A percentile compares a stretch with the other conserved stretches of the same genome.
These are phyloP conservation scores for Biancaea sappan DNA, from an alignment of 306 rosid species.

Conservation along the genomic window DNA sequence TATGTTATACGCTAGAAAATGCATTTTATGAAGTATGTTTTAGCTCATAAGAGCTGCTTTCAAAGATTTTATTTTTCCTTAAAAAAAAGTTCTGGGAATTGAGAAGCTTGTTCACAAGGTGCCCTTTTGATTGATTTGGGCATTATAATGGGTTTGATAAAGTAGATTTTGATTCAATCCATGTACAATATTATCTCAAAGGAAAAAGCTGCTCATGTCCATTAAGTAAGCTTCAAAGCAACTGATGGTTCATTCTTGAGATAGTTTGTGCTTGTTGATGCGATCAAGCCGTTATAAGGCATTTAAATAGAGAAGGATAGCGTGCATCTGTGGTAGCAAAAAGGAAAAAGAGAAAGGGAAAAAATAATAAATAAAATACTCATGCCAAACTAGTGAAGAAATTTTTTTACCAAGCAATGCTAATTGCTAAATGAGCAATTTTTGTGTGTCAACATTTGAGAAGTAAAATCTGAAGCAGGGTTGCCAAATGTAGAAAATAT, in stretches of 20 bases:
- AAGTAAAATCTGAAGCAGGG: background rate
- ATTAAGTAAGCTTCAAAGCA: background rate
- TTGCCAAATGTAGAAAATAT: background rate
- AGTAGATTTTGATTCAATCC: background rate
- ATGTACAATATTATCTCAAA: background rate
- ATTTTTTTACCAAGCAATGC: background rate
- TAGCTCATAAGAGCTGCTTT: too few relatives aligned
- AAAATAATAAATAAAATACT: background rate
- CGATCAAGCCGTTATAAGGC: background rate
- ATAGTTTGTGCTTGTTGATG: background rate
- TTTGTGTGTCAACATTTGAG: background rate
- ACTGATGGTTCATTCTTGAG: background rate
- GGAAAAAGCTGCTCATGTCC: background rate
- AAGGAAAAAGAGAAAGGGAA: background rate
- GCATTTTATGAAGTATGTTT: too few relatives aligned
- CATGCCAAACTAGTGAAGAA: background rate
- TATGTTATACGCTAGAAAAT: too few relatives aligned
- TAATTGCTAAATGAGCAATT: background rate
- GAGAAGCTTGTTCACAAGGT: too few relatives aligned
- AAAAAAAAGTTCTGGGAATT: too few relatives aligned
- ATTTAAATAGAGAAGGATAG: background rate
- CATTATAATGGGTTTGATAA: background rate
- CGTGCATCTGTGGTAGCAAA: background rate
- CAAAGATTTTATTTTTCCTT: too few relatives aligned
- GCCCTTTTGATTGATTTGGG: too few relatives aligned